A percentile compares a stretch with the other conserved stretches of the same genome.
These are phyloP conservation scores for Thymus mandschuricus DNA, from an alignment of 257 asterid species.

Conservation along the genomic window DNA sequence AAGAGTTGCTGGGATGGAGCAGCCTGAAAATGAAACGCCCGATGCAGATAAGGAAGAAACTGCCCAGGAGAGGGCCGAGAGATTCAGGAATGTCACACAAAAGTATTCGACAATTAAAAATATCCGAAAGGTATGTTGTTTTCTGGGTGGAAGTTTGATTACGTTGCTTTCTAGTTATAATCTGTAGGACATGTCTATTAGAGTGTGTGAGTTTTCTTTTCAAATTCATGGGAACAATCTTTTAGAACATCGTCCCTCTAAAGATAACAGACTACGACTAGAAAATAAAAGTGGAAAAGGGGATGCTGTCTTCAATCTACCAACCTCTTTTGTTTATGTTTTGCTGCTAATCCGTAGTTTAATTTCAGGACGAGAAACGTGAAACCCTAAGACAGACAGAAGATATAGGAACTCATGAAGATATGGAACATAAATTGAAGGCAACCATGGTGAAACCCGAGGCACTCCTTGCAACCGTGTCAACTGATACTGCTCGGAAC, in stretches of 20 bases:
- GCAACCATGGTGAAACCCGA: conserved; percentile 48
- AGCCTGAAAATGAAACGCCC: conserved; percentile 36
- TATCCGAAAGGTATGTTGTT: conserved; percentile 48
- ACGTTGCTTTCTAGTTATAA: neutral
- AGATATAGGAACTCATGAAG: conserved; percentile 47
- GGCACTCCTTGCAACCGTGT: conserved; percentile 48
- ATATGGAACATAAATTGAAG: conserved; percentile 45
- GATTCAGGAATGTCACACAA: conserved; percentile 24
- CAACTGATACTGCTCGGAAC: conserved; percentile 43
- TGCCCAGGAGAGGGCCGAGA: conserved; percentile 44
- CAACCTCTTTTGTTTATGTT: neutral
- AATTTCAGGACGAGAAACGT: conserved; percentile 54
- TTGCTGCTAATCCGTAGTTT: neutral
- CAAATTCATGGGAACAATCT: neutral
- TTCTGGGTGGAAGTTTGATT: neutral
- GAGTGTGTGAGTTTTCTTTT: neutral
- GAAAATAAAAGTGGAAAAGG: neutral
- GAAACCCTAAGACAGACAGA: conserved; percentile 46
- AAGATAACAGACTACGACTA: neutral
- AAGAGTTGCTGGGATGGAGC: conserved; percentile 44
- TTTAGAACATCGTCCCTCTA: neutral
- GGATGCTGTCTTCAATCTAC: neutral
- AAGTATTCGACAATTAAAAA: conserved; percentile 52
- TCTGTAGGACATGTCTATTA: neutral
- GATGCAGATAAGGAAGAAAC: conserved; percentile 45